Evolutionary conservation across 768 basidiomycete genomes (phyloP), one percentile per base, ranked within the genome.

Genomic region (Pleurotus pulmonarius): DNA sequence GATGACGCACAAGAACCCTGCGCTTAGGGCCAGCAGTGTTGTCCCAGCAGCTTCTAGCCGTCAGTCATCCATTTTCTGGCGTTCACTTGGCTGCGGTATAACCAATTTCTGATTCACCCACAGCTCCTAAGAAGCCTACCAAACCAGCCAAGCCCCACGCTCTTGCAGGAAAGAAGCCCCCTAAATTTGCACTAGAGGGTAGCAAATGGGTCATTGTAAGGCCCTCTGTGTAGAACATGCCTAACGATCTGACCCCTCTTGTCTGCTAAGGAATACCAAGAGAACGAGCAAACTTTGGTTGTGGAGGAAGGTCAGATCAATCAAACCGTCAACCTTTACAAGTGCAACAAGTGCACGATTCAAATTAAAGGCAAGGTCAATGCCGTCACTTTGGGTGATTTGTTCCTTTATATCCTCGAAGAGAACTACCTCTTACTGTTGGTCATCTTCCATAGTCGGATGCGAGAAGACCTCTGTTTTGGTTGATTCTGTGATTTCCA

Each of bases 1-100:
- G 70, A 95, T 96, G 94, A 98, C 94, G 3, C 97, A 99, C 77
- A 98, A 99, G 80, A 98, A 99, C 65, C 96, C 97, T 0, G 81
- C 85, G 8, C 73, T 99, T 38, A 76, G 97, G 26, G 83, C 91
- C 76, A 63, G 85, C 78, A 66, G 78, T 69, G 63, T 70, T 56
- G 73, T 78, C 62, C 73, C 78, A 46, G 65, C 72, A 1, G 67
- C 73, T 49, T 62, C 79, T 46, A 41, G 11, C 41, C 16, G 51
- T 53, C 15, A 34, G 51, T 53, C 3, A 18, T 29, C 6, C 6
- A 44, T 16, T 22, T 34, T 22, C 29, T 34, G 29, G 11, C 3
- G 29, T 34, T 34, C 11, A 34, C 29, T 34, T 34, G 9, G 29
- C 11, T 34, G 29, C 4, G 2, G 9, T 34, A 34, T 34, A 11